A percentile compares a stretch with the other conserved stretches of the same genome.
Evolutionary conservation across 805 yeast species (phyloP).

Genomic region (Lachancea thermotolerans): DNA sequence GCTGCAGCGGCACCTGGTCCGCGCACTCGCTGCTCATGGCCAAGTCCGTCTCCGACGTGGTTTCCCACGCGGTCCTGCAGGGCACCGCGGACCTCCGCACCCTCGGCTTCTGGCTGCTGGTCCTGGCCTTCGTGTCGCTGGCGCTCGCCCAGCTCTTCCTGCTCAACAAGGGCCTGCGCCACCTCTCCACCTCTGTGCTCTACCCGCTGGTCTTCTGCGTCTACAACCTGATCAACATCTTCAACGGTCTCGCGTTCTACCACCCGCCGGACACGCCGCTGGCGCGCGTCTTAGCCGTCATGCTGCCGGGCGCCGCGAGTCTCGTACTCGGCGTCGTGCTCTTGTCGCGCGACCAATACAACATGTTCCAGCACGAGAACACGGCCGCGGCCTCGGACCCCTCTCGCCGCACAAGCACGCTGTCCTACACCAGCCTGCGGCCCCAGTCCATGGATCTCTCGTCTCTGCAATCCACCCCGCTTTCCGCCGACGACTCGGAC

Average conservation of each 20-base stretch:
- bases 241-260: slow-evolving; percentile 41
- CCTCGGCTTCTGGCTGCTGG: slow-evolving; percentile 11
- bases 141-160: slow-evolving; percentile 68
- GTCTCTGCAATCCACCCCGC: slow-evolving; percentile 1
- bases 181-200: slow-evolving; percentile 65
- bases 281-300: background rate
- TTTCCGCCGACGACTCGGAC: slow-evolving; percentile 6
- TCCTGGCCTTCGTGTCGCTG: slow-evolving; percentile 48
- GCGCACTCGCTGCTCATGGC: slow-evolving; percentile 84
- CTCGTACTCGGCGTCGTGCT: slow-evolving; percentile 7
- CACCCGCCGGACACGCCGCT: slow-evolving; percentile 5
- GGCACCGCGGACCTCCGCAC: slow-evolving; percentile 1
- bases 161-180: slow-evolving; percentile 65
- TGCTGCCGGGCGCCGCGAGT: slow-evolving; percentile 6
- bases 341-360: slow-evolving; percentile 7
- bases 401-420: slow-evolving; percentile 8
- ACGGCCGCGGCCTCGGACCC: background rate
- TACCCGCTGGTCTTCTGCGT: slow-evolving; percentile 84
- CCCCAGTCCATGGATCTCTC: slow-evolving; percentile 11
- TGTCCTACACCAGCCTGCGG: slow-evolving; percentile 13
- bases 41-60: slow-evolving; percentile 71
- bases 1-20: slow-evolving; percentile 67
- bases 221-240: slow-evolving; percentile 62
- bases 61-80: slow-evolving; percentile 32
- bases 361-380: slow-evolving; percentile 3